Conservation (phyloP, 192 early-diverging fungal species). For the Coemansia sp. region DNA sequence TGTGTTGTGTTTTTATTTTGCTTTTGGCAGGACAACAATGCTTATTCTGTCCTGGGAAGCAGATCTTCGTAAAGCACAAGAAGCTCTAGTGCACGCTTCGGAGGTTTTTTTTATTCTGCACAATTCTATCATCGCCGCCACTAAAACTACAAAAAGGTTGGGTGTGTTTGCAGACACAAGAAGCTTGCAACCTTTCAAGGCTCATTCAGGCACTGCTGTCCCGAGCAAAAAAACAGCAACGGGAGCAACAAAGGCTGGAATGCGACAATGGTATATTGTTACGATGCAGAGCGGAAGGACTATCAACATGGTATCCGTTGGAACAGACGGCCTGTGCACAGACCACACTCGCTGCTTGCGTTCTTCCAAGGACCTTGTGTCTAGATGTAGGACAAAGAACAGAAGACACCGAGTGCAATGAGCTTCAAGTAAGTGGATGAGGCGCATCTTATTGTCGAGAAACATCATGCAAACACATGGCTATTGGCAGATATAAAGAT, state of each 20-base stretch:
- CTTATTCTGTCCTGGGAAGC: no score
- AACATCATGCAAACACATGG: not conserved
- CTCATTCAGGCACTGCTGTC: slow-evolving; percentile 2
- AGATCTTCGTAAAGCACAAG: not conserved
- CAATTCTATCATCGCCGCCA: not conserved
- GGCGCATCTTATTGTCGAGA: not conserved
- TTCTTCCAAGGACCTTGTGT: not conserved
- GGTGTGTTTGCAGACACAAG: no score
- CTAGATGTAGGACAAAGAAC: not conserved
- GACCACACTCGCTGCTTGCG: not conserved
- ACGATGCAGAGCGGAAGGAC: not conserved
- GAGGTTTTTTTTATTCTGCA: not conserved
- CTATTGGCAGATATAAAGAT: not conserved
- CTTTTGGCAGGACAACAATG: not conserved
- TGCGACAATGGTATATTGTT: not conserved
- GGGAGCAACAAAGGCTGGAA: not conserved
- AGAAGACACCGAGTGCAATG: not conserved
- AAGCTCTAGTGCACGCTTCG: not conserved
- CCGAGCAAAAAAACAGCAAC: not conserved
- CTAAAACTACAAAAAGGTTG: not conserved
- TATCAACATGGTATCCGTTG: not conserved
- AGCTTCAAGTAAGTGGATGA: not conserved
- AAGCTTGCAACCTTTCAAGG: not conserved
- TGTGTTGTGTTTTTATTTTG: not conserved
- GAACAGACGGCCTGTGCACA: slow-evolving; percentile 1